Evolutionary conservation across 495 filamentous ascomycete genomes (phyloP), one percentile per base, ranked within the genome.

Genomic region (Hypoxylon fragiforme): DNA sequence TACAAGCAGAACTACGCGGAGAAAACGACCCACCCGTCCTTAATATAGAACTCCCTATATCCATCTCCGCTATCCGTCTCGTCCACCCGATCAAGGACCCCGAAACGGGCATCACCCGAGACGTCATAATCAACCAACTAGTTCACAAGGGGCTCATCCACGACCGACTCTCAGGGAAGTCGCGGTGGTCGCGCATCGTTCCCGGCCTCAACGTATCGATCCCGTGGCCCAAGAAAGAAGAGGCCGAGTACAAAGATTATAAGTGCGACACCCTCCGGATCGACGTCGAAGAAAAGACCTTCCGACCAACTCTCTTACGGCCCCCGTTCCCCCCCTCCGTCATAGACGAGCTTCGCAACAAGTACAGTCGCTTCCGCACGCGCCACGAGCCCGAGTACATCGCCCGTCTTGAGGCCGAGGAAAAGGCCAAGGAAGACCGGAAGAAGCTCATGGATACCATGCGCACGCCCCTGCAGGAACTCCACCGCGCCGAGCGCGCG

Each of bases 311-410:
- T 11, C 70, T 97, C 9, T 72, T 89, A 2, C 67, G 76, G 9
- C 77, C 87, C 13, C 92, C 92, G n/a, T 88, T 97, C 77, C 90
- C 94, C 19, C 68, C 73, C 37, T 74, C 66, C 19, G 81, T 97
- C 24, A 80, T 97, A 57, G 88, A 97, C 68, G 92, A 97, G 77
- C 77, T 97, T 66, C 79, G 94, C 54, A 87, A 87, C 72, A 88
- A 87, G 61, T 97, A 87, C 81, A 85, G 81, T 53, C 83, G 81
- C 54, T 95, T 90, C 84, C 81, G 92, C 57, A 88, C 81, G 34
- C 74, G 91, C 18, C 91, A 96, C 68, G 87, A 91, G 30, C 72
- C 73, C 47, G 81, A 83, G 62, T 89, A 84, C 68, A 65, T 88
- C 24, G 79, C 71, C 48, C 74, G 65, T 77, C 85, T 82, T 71